A percentile compares a stretch with the other conserved stretches of the same genome.
These are phyloP conservation scores for Fomitopsis pinicola DNA, from an alignment of 1,284 basidiomycete genomes.

Conservation along the genomic window DNA sequence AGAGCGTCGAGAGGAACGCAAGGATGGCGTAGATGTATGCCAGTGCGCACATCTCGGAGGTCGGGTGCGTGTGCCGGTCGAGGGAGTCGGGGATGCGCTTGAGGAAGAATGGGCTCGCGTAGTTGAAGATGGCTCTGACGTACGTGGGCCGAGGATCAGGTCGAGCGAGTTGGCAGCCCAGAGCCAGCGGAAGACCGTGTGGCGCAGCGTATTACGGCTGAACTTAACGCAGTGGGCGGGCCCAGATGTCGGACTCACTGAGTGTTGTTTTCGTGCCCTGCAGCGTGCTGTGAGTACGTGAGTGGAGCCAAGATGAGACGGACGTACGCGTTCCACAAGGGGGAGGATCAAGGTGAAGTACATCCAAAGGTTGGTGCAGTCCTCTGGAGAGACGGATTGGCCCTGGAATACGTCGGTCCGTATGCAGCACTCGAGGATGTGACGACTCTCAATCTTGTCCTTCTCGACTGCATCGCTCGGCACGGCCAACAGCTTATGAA, in stretches of 20 bases:
- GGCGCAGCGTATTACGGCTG: conserved; percentile 31
- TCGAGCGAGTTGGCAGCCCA: conserved; percentile 72
- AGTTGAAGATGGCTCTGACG: conserved; percentile 64
- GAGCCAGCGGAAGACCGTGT: conserved; percentile 60
- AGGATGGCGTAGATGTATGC: conserved; percentile 75
- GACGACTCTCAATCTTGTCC: conserved; percentile 45
- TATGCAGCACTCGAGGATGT: not conserved
- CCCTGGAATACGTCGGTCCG: conserved; percentile 34
- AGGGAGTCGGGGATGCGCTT: conserved; percentile 52
- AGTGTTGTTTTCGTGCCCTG: conserved; percentile 59
- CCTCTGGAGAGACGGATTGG: conserved; percentile 59
- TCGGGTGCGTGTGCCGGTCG: conserved; percentile 17
- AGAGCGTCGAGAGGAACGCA: conserved; percentile 53
- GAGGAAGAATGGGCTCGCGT: conserved; percentile 64
- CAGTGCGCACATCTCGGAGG: conserved; percentile 42
- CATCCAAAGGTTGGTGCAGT: conserved; percentile 76
- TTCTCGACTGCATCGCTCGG: conserved; percentile 45
- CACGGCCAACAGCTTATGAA: conserved; percentile 54
- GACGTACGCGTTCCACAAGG: conserved; percentile 47
- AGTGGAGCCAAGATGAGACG: not conserved
- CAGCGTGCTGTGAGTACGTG: not conserved
- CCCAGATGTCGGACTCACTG: conserved; percentile 70
- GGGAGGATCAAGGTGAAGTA: conserved; percentile 78
- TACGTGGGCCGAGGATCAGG: conserved; percentile 65
- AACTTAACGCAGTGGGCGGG: conserved; percentile 63